Percentiles rank a stretch among this genome's conserved stretches.
Conservation (phyloP, 169 alveolate species). For the Plasmodium gonderi region DNA sequence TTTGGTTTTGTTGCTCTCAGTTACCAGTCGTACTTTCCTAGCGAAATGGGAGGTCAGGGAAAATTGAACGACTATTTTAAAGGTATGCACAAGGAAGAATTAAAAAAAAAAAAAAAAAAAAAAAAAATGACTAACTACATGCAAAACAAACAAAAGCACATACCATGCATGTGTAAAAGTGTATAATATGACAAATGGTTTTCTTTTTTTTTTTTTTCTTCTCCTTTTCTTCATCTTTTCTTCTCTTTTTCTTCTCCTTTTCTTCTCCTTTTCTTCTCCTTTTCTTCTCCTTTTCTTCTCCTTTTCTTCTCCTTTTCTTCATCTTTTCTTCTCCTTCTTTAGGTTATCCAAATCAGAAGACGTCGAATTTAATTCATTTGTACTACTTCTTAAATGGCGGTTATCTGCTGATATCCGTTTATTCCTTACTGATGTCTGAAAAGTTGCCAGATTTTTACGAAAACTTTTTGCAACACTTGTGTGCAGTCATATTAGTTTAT, state of each 20-base stretch:
- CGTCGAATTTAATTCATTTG: slow-evolving; percentile 71
- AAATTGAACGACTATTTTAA: slow-evolving; percentile 25
- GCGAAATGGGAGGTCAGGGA: slow-evolving; percentile 59
- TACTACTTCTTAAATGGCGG: slow-evolving; percentile 82
- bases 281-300: not conserved
- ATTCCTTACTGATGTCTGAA: slow-evolving; percentile 72
- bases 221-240: not conserved
- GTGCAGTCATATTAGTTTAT: slow-evolving; percentile 80
- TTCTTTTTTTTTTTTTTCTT: not conserved
- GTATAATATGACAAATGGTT: not conserved
- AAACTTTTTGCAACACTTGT: slow-evolving; percentile 76
- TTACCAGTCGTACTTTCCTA: slow-evolving; percentile 29
- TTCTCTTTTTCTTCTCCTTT: not conserved
- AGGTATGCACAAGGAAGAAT: not conserved
- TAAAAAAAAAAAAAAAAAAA: not conserved
- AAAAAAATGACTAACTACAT: not conserved
- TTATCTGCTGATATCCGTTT: slow-evolving; percentile 76
- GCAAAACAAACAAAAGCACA: not conserved
- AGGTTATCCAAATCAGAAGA: slow-evolving; percentile 82
- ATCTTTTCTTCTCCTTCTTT: no score
- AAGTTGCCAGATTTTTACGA: slow-evolving; percentile 82
- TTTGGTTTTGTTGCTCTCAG: slow-evolving; percentile 54
- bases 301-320: not conserved
- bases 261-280: not conserved
- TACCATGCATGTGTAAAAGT: not conserved